A percentile compares a stretch with the other conserved stretches of the same genome.
phyloP scores from a whole-genome alignment of 306 rosid species.

The Sechiopsis laciniata region DNA sequence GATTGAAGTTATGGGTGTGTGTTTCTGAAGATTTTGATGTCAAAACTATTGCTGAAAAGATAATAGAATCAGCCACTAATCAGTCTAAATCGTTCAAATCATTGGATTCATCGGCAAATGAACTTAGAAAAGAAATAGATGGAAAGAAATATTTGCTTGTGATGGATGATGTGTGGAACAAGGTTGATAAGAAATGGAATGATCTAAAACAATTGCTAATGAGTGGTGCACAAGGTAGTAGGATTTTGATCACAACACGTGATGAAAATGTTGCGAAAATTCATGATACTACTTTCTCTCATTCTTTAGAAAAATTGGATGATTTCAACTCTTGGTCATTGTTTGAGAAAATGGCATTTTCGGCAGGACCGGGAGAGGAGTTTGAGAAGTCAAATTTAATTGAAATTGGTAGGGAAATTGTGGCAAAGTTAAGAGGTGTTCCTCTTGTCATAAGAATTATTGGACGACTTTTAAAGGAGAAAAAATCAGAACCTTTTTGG shows the following conservation, averaged over 20 bases:
- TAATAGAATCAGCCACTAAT: neutral
- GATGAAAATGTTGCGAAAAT: neutral
- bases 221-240: slow-evolving; percentile 19
- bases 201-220: neutral
- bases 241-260: slow-evolving; percentile 19
- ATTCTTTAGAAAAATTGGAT: neutral
- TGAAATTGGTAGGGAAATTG: slow-evolving; percentile 21
- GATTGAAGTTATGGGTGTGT: slow-evolving; percentile 23
- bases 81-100: too few relatives aligned
- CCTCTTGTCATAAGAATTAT: slow-evolving; percentile 2
- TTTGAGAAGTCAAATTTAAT: neutral
- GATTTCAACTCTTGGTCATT: neutral
- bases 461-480: neutral
- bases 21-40: slow-evolving; percentile 16
- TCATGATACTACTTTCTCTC: neutral
- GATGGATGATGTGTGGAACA: slow-evolving; percentile 30
- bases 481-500: neutral
- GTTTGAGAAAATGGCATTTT: neutral
- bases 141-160: neutral
- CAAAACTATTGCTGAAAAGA: neutral
- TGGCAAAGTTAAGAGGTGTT: slow-evolving; percentile 18
- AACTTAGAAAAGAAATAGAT: neutral
- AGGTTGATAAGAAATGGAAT: neutral
- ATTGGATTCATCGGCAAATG: neutral
- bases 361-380: neutral